Percentiles rank a stretch among this genome's conserved stretches.
Evolutionary conservation across 2,329 filamentous ascomycete species (phyloP).

Genomic region (Pochonia chlamydosporia): DNA sequence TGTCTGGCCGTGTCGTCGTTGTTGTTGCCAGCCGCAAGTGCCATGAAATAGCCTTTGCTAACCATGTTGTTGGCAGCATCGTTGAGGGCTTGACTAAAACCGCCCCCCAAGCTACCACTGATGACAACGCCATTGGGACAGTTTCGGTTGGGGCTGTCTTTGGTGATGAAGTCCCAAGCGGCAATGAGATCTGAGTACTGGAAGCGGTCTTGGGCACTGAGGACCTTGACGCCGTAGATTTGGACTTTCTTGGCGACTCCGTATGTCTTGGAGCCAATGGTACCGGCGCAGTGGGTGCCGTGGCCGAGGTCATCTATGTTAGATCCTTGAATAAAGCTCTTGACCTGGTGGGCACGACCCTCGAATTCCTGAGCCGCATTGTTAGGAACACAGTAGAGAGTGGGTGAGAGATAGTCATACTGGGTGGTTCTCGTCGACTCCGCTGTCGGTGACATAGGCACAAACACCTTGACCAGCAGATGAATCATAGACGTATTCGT

Average conservation of each 20-base stretch:
- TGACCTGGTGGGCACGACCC: slow-evolving; percentile 29
- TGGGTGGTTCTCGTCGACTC: slow-evolving; percentile 25
- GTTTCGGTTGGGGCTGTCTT: slow-evolving; percentile 24
- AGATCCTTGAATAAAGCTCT: slow-evolving; percentile 25
- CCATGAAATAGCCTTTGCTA: slow-evolving; percentile 37
- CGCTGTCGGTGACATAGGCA: slow-evolving; percentile 37
- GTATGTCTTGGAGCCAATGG: slow-evolving; percentile 24
- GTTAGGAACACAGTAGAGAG: not conserved
- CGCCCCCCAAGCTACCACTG: slow-evolving; percentile 46
- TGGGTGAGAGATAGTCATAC: slow-evolving; percentile 20
- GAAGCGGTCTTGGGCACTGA: slow-evolving; percentile 24
- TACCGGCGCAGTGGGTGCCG: slow-evolving; percentile 28
- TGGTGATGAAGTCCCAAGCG: slow-evolving; percentile 32
- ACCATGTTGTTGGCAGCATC: slow-evolving; percentile 35
- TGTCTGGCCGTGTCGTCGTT: slow-evolving; percentile 3
- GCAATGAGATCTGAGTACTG: slow-evolving; percentile 32
- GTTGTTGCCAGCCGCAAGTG: slow-evolving; percentile 45
- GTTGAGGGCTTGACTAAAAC: slow-evolving; percentile 36
- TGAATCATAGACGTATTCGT: slow-evolving; percentile 27
- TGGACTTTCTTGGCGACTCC: slow-evolving; percentile 33
- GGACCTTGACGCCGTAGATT: slow-evolving; percentile 33
- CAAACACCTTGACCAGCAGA: slow-evolving; percentile 29
- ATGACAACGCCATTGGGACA: slow-evolving; percentile 37
- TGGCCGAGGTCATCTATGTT: slow-evolving; percentile 16
- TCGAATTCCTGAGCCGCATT: slow-evolving; percentile 25